phyloP scores from a whole-genome alignment of 1,284 basidiomycete genomes.

The Tausonia pullulans region DNA sequence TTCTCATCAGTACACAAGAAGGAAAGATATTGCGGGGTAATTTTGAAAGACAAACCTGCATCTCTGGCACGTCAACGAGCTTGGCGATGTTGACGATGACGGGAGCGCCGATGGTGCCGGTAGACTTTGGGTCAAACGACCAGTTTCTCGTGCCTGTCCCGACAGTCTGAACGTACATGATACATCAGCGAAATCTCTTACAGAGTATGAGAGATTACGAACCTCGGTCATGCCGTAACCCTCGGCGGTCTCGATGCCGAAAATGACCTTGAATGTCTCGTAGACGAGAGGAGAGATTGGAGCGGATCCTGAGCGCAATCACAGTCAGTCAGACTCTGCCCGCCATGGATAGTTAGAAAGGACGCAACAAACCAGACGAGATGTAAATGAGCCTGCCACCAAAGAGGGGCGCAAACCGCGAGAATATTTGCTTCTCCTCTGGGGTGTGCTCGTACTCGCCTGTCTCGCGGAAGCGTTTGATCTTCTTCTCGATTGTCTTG shows the following conservation, averaged over 20 bases:
- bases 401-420: conserved; percentile 50
- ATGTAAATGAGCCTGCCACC: conserved; percentile 32
- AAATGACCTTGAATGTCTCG: conserved; percentile 33
- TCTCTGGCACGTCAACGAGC: conserved; percentile 63
- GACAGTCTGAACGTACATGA: background rate
- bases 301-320: conserved; percentile 20
- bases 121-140: conserved; percentile 45
- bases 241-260: conserved; percentile 33
- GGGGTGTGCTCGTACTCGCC: conserved; percentile 64
- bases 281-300: conserved; percentile 32
- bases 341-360: no score
- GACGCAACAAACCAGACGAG: conserved; percentile 20
- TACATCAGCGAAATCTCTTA: background rate
- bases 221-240: conserved; percentile 13
- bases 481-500: conserved; percentile 66
- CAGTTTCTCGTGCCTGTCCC: conserved; percentile 1
- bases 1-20: conserved; percentile 14
- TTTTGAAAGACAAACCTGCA: background rate
- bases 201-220: background rate
- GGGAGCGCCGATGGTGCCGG: conserved; percentile 69
- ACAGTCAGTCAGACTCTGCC: no score
- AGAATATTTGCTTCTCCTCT: conserved; percentile 87
- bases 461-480: conserved; percentile 59
- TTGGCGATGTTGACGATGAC: conserved; percentile 59
- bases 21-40: background rate